Evolutionary conservation across 345 rosid genomes (phyloP).

Genomic region (Heritiera fomes): DNA sequence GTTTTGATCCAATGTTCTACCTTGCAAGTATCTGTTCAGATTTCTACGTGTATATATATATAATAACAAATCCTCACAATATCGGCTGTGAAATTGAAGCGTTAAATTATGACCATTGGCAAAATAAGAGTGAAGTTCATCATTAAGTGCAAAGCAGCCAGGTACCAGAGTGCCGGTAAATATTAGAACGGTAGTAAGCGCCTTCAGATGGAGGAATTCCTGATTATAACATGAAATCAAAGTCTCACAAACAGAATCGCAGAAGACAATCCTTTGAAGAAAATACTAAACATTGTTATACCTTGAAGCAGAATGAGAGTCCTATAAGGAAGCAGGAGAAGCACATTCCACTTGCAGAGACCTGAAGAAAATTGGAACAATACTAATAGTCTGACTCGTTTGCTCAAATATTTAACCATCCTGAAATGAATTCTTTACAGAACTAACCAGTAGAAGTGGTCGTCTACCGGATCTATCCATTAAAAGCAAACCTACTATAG

Average conservation of each 20-base stretch:
- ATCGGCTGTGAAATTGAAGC: no score
- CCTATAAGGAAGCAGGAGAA: slow-evolving; percentile 40
- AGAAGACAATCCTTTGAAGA: not conserved
- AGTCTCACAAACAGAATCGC: slow-evolving; percentile 3
- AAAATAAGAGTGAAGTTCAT: not conserved
- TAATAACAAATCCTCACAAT: no score
- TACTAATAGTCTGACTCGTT: no score
- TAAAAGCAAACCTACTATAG: slow-evolving; percentile 34
- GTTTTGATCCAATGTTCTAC: no score
- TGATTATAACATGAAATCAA: slow-evolving; percentile 14
- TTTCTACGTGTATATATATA: no score
- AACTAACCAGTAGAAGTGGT: slow-evolving; percentile 49
- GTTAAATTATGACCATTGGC: not conserved
- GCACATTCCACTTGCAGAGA: slow-evolving; percentile 51
- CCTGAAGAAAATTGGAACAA: slow-evolving; percentile 31
- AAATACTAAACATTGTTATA: slow-evolving; percentile 10
- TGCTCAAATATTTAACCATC: not conserved
- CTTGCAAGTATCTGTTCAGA: no score
- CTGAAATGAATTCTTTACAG: not conserved
- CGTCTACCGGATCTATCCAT: slow-evolving; percentile 58
- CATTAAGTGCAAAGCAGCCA: not conserved
- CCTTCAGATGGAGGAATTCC: slow-evolving; percentile 25
- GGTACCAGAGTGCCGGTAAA: slow-evolving; percentile 24
- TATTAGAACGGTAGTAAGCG: slow-evolving; percentile 33
- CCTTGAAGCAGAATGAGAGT: slow-evolving; percentile 53